A percentile compares a stretch with the other conserved stretches of the same genome.
phyloP scores from a whole-genome alignment of 495 filamentous ascomycete genomes.

The Platismatia glauca region DNA sequence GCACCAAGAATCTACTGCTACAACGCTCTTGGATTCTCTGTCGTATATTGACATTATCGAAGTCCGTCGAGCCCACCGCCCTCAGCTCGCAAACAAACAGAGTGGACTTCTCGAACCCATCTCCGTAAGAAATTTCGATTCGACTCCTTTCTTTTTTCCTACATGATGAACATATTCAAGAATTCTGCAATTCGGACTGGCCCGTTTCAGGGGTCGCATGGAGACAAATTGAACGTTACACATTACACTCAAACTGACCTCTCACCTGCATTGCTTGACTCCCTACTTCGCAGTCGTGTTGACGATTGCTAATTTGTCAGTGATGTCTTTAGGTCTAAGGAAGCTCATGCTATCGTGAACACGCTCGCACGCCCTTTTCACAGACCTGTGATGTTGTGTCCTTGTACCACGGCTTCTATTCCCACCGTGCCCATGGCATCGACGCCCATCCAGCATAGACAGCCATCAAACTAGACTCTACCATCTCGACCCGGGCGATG shows the following conservation, averaged over 20 bases:
- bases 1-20: background rate
- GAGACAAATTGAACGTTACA: slow-evolving; percentile 44
- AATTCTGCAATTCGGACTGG: slow-evolving; percentile 53
- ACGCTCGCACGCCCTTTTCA: no score
- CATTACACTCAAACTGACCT: slow-evolving; percentile 53
- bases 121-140: background rate
- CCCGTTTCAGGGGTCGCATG: slow-evolving; percentile 39
- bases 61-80: background rate
- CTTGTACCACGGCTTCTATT: no score
- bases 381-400: no score
- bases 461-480: no score
- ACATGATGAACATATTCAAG: slow-evolving; percentile 40
- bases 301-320: background rate
- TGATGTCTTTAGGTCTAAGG: background rate
- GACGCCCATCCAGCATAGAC: no score
- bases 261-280: background rate
- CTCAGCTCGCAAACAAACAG: background rate
- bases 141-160: background rate
- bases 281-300: background rate
- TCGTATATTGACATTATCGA: background rate
- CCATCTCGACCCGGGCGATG: no score
- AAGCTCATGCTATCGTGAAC: no score
- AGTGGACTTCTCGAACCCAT: background rate
- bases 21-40: background rate
- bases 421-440: no score